Conservation (phyloP, 306 rosid genomes). For the Urtica urens region DNA sequence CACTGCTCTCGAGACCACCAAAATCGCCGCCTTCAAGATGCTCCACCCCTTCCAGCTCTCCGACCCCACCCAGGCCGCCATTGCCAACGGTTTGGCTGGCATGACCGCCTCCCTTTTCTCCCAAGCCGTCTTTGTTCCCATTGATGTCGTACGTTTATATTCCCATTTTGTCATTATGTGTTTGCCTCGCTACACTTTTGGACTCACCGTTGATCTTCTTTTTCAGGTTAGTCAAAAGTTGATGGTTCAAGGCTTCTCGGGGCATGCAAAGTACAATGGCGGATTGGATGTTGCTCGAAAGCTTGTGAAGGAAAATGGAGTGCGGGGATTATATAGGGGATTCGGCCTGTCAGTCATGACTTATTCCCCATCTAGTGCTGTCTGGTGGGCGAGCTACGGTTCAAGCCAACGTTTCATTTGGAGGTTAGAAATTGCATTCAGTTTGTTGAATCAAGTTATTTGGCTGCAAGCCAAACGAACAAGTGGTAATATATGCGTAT, state of each 20-base stretch:
- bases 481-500: constrained; percentile 7
- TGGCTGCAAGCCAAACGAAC: not conserved
- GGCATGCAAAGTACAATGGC: constrained; percentile 62
- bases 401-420: constrained; percentile 79
- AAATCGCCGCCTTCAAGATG: constrained; percentile 55
- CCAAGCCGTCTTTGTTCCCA: constrained; percentile 78
- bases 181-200: constrained; percentile 14
- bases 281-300: constrained; percentile 81
- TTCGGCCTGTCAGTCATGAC: constrained; percentile 87
- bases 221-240: constrained; percentile 74
- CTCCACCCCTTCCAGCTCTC: constrained; percentile 60
- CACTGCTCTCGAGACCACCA: constrained; percentile 70
- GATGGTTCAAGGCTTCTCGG: constrained; percentile 94
- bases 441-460: not conserved
- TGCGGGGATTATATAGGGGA: constrained; percentile 78
- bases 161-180: too few species aligned
- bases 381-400: constrained; percentile 98
- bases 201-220: constrained; percentile 6
- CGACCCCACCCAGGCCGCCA: constrained; percentile 67
- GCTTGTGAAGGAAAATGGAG: constrained; percentile 51
- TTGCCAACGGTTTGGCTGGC: constrained; percentile 88
- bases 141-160: constrained; percentile 71
- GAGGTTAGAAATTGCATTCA: constrained; percentile 57
- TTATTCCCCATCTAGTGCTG: constrained; percentile 86
- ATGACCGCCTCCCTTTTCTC: constrained; percentile 63